A percentile compares a stretch with the other conserved stretches of the same genome.
These are phyloP conservation scores for Jasminum sambac DNA, from an alignment of 257 asterid genomes.

Conservation along the genomic window DNA sequence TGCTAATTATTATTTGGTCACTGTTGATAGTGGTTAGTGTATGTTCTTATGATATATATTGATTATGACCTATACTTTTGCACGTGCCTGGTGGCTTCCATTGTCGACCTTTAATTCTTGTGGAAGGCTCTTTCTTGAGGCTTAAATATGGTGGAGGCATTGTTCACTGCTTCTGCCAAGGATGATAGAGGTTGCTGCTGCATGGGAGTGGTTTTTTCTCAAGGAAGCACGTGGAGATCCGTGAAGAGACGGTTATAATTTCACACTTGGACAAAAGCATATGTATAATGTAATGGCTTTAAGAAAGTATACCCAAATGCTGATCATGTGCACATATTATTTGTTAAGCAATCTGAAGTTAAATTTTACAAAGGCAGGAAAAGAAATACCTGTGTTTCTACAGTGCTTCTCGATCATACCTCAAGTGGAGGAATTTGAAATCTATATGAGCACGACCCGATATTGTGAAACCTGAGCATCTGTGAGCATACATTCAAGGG, in stretches of 20 bases:
- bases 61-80: too few species aligned
- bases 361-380: slow-evolving; percentile 4
- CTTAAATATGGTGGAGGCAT: slow-evolving; percentile 4
- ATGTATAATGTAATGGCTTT: too few species aligned
- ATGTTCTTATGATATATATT: too few species aligned
- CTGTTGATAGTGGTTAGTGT: neutral
- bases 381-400: neutral
- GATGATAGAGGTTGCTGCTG: slow-evolving; percentile 5
- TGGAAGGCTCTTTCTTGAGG: too few species aligned
- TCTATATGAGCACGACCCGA: neutral
- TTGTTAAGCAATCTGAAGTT: neutral
- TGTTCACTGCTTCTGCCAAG: slow-evolving; percentile 10
- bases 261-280: too few species aligned
- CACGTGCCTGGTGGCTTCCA: neutral
- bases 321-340: too few species aligned
- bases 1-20: neutral
- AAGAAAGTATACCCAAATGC: too few species aligned
- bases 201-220: slow-evolving; percentile 5
- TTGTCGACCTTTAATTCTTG: slow-evolving; percentile 10
- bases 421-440: slow-evolving; percentile 2
- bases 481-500: slow-evolving; percentile 4
- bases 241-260: too few species aligned
- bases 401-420: neutral
- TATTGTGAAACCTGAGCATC: neutral
- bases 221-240: slow-evolving; percentile 5